Evolutionary conservation across 148 eudicot species (phyloP), one percentile per base, ranked within the genome.

Genomic region (Rhododendron williamsianum): DNA sequence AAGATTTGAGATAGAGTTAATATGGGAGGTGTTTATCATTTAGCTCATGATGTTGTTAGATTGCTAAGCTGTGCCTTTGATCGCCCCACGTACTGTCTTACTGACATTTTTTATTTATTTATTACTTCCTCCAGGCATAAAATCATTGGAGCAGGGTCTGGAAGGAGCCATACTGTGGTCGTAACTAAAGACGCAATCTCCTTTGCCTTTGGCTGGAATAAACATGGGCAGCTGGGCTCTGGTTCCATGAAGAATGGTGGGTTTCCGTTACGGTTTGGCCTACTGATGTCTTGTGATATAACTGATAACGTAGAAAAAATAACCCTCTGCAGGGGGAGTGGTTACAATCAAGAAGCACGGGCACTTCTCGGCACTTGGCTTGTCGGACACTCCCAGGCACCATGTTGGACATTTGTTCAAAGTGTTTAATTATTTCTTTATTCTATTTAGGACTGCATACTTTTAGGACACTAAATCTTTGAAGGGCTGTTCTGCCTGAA

Each of bases 171-270:
- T 86, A 91, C 98, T 10, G 98, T 94, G 33, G 98, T 97, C 51
- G 87, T 91, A 67, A 93, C 98, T 23, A 93, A 92, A 79, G 98
- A 97, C 81, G 96, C 95, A 7, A 86, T 87, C 35, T 92, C 98
- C 41, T 89, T 93, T 83, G 90, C 99, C 71, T 97, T 97, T 90
- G 99, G 99, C 51, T 97, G 96, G 99, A 97, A 97, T 91, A 97
- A 97, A 86, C 98, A 95, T 86, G 99, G 99, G 82, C 99, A 97
- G 91, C 89, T 97, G 73, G 99, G 99, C 81, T 85, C 94, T 86
- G 98, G 99, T 85, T 94, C 98, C 15, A 84, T 80, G 15, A 95
- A 90, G 87, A 97, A 90, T 87, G 99, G 99, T 97, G 82, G 69
- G 94, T 80, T 36, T 52, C 63, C 3, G 18, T 58, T 54, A 12